Percentiles rank a stretch among this genome's conserved stretches.
These are phyloP conservation scores for Pythium rhizo-oryzae DNA, from an alignment of 352 stramenopile genomes.

Conservation along the genomic window DNA sequence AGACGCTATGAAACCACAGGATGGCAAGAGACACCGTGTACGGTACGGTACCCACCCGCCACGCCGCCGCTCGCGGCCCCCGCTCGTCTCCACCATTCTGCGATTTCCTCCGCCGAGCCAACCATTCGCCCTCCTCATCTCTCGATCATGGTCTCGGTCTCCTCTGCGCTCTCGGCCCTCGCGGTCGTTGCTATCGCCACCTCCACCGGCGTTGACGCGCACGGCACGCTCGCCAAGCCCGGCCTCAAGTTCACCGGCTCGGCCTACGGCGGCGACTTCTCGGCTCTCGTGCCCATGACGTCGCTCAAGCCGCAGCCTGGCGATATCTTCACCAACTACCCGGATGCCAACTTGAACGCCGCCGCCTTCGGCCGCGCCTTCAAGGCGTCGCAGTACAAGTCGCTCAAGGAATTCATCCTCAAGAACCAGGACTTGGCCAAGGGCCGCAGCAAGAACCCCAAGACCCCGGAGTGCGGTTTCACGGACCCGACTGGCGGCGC, in stretches of 20 bases:
- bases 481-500: slow-evolving; percentile 36
- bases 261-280: slow-evolving; percentile 5
- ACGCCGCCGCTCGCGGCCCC: no score
- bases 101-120: neutral
- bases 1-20: no score
- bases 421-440: slow-evolving; percentile 37
- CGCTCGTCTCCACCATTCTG: neutral
- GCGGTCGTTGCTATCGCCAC: neutral
- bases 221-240: slow-evolving; percentile 12
- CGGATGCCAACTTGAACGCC: neutral
- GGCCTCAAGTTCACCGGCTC: slow-evolving; percentile 1
- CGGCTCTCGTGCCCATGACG: neutral
- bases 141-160: slow-evolving; percentile 5
- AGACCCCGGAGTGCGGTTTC: slow-evolving; percentile 41
- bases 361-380: slow-evolving; percentile 18
- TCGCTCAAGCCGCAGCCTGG: neutral
- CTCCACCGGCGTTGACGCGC: neutral
- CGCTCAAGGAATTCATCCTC: slow-evolving; percentile 43
- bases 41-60: no score
- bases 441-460: slow-evolving; percentile 21
- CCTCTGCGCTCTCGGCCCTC: slow-evolving; percentile 6
- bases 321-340: neutral
- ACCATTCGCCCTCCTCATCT: neutral
- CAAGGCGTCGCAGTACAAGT: slow-evolving; percentile 47
- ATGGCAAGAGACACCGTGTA: no score